These are phyloP conservation scores for Tagetes erecta DNA, from an alignment of 129 eudicot species.

Conservation along the genomic window DNA sequence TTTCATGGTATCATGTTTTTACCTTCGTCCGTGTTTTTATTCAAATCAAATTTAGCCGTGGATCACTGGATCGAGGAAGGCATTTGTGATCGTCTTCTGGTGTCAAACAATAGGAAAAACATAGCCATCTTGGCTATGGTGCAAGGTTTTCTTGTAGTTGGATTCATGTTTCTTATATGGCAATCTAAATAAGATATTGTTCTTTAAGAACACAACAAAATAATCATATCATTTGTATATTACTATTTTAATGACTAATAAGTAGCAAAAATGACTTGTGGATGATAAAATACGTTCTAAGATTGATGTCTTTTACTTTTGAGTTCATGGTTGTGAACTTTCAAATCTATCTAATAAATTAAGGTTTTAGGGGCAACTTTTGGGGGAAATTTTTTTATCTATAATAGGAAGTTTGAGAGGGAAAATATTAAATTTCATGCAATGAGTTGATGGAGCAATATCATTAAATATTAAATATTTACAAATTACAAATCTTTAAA, in stretches of 20 bases:
- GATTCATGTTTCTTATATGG: background rate
- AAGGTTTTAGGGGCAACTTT: too few species aligned
- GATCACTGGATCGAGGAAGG: constrained; percentile 28
- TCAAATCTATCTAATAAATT: too few species aligned
- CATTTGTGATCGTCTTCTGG: constrained; percentile 20
- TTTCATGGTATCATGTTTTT: constrained; percentile 26
- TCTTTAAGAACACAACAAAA: background rate
- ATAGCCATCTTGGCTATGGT: constrained; percentile 1
- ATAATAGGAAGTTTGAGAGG: too few species aligned
- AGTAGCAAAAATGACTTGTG: background rate
- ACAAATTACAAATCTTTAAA: too few species aligned
- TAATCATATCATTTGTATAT: background rate
- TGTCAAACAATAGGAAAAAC: background rate
- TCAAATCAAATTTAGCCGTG: constrained; percentile 7
- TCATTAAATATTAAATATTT: too few species aligned
- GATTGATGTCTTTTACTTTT: too few species aligned
- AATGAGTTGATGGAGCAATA: too few species aligned
- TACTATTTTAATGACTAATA: background rate
- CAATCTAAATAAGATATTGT: background rate
- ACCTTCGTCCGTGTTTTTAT: constrained; percentile 11
- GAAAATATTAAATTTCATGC: too few species aligned
- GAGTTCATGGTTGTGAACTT: too few species aligned
- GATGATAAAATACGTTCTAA: too few species aligned
- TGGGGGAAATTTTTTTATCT: too few species aligned
- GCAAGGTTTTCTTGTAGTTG: constrained; percentile 6